Percentiles rank a stretch among this genome's conserved stretches.
These are phyloP conservation scores for Actinidia arguta DNA, from an alignment of 179 eudicot species.

Conservation along the genomic window DNA sequence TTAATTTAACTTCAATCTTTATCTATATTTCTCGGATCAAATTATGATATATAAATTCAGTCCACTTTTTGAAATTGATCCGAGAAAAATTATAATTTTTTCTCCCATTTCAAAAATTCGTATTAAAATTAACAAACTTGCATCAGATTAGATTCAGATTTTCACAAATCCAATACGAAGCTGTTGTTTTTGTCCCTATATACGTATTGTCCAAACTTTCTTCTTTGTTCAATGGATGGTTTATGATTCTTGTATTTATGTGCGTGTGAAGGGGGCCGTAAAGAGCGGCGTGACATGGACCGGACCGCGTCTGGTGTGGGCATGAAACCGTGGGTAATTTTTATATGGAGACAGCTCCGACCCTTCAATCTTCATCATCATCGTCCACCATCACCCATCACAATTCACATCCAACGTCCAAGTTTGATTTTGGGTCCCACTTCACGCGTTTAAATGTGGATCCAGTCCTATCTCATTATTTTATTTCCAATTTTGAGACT, in stretches of 20 bases:
- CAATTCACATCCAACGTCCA: too few species aligned
- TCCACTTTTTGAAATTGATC: too few species aligned
- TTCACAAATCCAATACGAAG: too few species aligned
- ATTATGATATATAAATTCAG: too few species aligned
- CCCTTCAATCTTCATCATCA: neutral
- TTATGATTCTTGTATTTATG: neutral
- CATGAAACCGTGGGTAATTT: neutral
- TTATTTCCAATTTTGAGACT: neutral
- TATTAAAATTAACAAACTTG: too few species aligned
- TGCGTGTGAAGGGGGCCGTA: neutral
- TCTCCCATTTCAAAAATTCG: too few species aligned
- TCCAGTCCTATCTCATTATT: neutral
- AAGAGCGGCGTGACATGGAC: too few species aligned
- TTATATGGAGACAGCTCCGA: neutral
- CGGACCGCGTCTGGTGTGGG: neutral
- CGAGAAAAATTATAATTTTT: too few species aligned
- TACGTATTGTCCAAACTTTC: neutral
- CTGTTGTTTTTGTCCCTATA: too few species aligned
- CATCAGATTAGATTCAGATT: too few species aligned
- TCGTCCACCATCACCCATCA: neutral
- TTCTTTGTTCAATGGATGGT: conserved; percentile 20
- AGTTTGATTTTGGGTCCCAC: conserved; percentile 13
- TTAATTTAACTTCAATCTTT: too few species aligned
- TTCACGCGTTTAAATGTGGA: conserved; percentile 7
- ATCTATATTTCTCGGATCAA: too few species aligned